These are phyloP conservation scores for Alternaria viburni DNA, from an alignment of 2,329 filamentous ascomycete species.

Conservation along the genomic window DNA sequence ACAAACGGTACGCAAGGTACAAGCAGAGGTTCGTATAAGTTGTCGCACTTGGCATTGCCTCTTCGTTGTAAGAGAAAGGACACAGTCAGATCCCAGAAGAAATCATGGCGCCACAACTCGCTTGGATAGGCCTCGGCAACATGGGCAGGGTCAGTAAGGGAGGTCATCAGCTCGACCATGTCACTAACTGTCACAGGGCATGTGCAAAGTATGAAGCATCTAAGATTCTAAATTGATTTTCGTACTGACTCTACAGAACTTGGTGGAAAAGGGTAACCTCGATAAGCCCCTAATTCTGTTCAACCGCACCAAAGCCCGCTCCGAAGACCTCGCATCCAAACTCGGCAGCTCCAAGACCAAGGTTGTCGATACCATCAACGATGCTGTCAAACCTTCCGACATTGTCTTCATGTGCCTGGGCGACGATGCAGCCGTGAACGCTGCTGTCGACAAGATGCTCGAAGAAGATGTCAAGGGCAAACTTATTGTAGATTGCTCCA, in stretches of 20 bases:
- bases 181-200: conserved; percentile 62
- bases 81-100: neutral
- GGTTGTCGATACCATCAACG: conserved; percentile 68
- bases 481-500: conserved; percentile 86
- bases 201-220: conserved; percentile 61
- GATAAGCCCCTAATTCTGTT: conserved; percentile 75
- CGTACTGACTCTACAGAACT: conserved; percentile 61
- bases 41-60: neutral
- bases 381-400: conserved; percentile 71
- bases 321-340: conserved; percentile 66
- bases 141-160: conserved; percentile 73
- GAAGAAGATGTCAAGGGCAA: conserved; percentile 68
- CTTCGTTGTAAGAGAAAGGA: neutral
- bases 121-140: conserved; percentile 86
- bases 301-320: conserved; percentile 75
- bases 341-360: conserved; percentile 68
- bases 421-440: conserved; percentile 75
- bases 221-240: too few species aligned
- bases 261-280: conserved; percentile 77
- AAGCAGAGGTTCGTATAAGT: neutral
- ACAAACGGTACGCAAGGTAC: neutral
- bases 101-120: conserved; percentile 60
- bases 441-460: conserved; percentile 65
- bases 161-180: conserved; percentile 3
- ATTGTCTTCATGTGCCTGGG: conserved; percentile 84